Percentiles rank a stretch among this genome's conserved stretches.
These are phyloP conservation scores for Cystobasidium onofrii DNA, from an alignment of 768 basidiomycete genomes.

Conservation along the genomic window DNA sequence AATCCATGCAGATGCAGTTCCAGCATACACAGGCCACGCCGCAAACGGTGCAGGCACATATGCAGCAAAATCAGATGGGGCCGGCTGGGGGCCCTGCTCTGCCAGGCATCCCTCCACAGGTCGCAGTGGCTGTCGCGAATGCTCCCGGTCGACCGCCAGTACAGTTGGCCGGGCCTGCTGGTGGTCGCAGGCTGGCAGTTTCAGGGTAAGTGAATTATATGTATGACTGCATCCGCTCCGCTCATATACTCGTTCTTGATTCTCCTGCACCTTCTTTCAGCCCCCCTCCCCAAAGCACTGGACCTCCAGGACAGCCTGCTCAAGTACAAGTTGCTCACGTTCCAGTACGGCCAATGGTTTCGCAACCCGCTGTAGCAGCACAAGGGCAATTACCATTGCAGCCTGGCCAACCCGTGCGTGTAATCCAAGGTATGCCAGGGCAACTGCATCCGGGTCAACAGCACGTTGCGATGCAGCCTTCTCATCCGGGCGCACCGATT, in stretches of 20 bases:
- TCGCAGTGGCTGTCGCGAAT: neutral
- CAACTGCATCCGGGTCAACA: neutral
- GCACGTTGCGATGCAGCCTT: neutral
- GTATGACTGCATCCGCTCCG: neutral
- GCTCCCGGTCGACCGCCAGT: neutral
- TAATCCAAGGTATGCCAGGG: neutral
- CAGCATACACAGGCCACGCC: neutral
- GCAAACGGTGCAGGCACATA: neutral
- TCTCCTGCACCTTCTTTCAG: too few relatives aligned
- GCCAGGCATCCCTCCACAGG: neutral
- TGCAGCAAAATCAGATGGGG: neutral
- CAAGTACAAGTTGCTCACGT: neutral
- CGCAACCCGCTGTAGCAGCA: neutral
- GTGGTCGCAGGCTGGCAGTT: neutral
- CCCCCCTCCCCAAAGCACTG: neutral
- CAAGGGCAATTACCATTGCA: neutral
- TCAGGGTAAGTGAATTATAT: neutral
- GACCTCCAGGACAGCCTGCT: neutral
- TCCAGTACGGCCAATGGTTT: neutral
- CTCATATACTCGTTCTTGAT: neutral
- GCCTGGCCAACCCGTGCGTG: neutral
- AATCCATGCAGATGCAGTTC: neutral
- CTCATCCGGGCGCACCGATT: neutral
- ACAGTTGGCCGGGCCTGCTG: slow-evolving; percentile 1
- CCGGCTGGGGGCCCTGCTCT: neutral